phyloP scores from a whole-genome alignment of 805 yeast genomes.

The Cyberlindnera galapagoensis region DNA sequence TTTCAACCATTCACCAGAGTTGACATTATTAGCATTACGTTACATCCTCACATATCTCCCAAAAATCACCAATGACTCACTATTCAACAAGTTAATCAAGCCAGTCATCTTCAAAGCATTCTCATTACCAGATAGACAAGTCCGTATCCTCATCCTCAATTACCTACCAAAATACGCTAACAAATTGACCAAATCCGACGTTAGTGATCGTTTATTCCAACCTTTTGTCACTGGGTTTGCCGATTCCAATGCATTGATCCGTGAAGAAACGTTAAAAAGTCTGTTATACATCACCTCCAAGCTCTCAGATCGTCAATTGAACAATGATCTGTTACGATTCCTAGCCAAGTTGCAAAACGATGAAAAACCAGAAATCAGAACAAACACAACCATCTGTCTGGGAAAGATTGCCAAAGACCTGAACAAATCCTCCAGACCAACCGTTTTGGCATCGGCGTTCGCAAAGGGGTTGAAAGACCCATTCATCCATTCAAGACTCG shows the following conservation, averaged over 20 bases:
- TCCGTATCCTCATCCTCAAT: slow-evolving; percentile 65
- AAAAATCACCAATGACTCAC: too few species aligned
- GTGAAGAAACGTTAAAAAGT: slow-evolving; percentile 74
- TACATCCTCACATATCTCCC: slow-evolving; percentile 26
- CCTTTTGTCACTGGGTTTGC: slow-evolving; percentile 73
- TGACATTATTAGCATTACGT: slow-evolving; percentile 23
- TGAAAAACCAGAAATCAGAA: slow-evolving; percentile 67
- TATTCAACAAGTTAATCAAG: slow-evolving; percentile 40
- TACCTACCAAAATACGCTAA: slow-evolving; percentile 50
- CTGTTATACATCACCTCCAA: slow-evolving; percentile 51
- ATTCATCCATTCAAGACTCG: slow-evolving; percentile 64
- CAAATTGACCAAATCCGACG: slow-evolving; percentile 47
- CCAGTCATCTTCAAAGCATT: slow-evolving; percentile 64
- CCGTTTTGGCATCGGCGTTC: slow-evolving; percentile 82
- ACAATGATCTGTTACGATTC: slow-evolving; percentile 74
- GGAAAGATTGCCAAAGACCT: slow-evolving; percentile 58
- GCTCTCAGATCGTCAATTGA: slow-evolving; percentile 71
- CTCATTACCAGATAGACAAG: slow-evolving; percentile 64
- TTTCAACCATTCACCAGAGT: slow-evolving; percentile 26
- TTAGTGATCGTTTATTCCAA: slow-evolving; percentile 64
- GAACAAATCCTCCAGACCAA: slow-evolving; percentile 50
- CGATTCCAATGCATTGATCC: slow-evolving; percentile 74
- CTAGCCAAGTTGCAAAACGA: slow-evolving; percentile 82
- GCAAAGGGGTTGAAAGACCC: slow-evolving; percentile 79
- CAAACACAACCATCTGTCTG: slow-evolving; percentile 66